Evolutionary conservation across 208 protist genomes (phyloP), one percentile per base, ranked within the genome.

Genomic region (Acanthamoeba sp.): DNA sequence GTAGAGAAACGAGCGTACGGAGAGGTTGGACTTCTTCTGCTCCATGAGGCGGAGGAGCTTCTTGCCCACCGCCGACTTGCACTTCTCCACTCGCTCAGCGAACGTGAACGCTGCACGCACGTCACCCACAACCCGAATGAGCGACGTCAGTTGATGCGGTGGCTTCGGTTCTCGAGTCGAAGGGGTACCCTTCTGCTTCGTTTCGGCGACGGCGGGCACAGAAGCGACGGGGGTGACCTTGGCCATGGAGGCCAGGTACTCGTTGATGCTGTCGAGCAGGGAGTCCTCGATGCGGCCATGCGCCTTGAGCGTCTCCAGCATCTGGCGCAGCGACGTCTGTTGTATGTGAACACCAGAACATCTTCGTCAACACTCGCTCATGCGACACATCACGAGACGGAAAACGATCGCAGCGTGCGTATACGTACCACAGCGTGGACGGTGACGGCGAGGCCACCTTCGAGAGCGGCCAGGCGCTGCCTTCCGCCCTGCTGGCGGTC

Each of bases 401-500:
- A 10, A 69, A 7, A 69, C 29, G 3, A 69, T 16, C 3, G 7
- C 14, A 20, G 62, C 98, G 95, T 82, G 98, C 90, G 76, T 97
- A 97, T 1, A 50, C 18, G 18, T 32, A 98, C 97, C 1, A 96
- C 97, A 24, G 98, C 96, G 50, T 98, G 97, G 0, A 97, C 97
- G 96, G 98, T 96, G 84, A 98, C 98, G n/a, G 97, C 95, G 95
- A 98, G 98, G 71, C 98, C 98, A 20, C 24, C 12, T 20, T 80
- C 42, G 62, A 98, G 97, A 62, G 97, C 96, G 66, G 96, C 97
- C 29, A 98, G 94, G 94, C 98, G 98, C 32, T 97, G 95, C 95
- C 98, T 97, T 50, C 98, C 98, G n/a, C 98, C 98, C 98, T 99
- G 99, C 96, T 99, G 98, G 76, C 98, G 98, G 93, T 99, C 98